Percentiles rank a stretch among this genome's conserved stretches.
Conservation (phyloP, 2,329 filamentous ascomycete species). For the Blastomyces gilchristii region DNA sequence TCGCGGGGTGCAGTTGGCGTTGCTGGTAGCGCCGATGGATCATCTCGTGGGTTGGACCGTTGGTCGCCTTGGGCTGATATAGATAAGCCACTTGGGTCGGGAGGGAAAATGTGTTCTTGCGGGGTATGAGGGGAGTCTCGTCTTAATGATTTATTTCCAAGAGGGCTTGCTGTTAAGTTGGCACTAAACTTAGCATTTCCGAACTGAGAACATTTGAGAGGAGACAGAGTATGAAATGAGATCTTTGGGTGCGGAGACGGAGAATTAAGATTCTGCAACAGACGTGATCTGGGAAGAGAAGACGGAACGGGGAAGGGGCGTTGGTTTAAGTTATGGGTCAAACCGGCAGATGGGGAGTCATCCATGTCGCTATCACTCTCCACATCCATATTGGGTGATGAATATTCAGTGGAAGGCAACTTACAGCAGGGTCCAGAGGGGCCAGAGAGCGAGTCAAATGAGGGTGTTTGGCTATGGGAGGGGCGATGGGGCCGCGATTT, state of each 20-base stretch:
- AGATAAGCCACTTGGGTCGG: slow-evolving; percentile 71
- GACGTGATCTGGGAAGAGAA: slow-evolving; percentile 30
- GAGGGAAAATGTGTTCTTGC: slow-evolving; percentile 59
- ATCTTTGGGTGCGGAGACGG: slow-evolving; percentile 34
- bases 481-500: slow-evolving; percentile 19
- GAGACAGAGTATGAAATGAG: slow-evolving; percentile 20
- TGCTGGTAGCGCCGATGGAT: slow-evolving; percentile 52
- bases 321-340: slow-evolving; percentile 26
- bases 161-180: slow-evolving; percentile 51
- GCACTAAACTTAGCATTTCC: slow-evolving; percentile 45
- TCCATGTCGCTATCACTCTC: slow-evolving; percentile 27
- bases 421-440: slow-evolving; percentile 29
- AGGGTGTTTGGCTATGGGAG: slow-evolving; percentile 24
- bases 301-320: slow-evolving; percentile 23
- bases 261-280: slow-evolving; percentile 31
- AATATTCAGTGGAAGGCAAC: slow-evolving; percentile 25
- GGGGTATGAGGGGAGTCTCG: slow-evolving; percentile 64
- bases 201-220: slow-evolving; percentile 18
- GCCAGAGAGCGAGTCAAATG: slow-evolving; percentile 28
- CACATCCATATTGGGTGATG: slow-evolving; percentile 20
- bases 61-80: slow-evolving; percentile 56
- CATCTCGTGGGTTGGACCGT: slow-evolving; percentile 31
- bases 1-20: slow-evolving; percentile 66
- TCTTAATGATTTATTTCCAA: slow-evolving; percentile 44
- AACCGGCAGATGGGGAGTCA: slow-evolving; percentile 23